These are phyloP conservation scores for Rhytidiadelphus loreus DNA, from an alignment of 225 moss, liverwort and hornwort species.

Conservation along the genomic window DNA sequence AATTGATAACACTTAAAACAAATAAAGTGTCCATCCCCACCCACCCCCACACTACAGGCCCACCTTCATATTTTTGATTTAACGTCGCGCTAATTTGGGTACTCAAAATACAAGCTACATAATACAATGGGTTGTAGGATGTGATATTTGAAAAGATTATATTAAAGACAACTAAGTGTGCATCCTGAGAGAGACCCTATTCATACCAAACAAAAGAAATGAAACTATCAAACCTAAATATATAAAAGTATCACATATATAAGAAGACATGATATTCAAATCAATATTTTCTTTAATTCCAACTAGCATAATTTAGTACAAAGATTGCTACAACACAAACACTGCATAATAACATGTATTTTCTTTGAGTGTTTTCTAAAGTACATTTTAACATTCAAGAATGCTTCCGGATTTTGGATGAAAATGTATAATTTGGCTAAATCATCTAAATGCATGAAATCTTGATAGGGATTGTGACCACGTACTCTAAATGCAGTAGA, in stretches of 20 bases:
- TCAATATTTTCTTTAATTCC: neutral
- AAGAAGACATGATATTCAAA: neutral
- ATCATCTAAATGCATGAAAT: neutral
- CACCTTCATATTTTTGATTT: too few relatives aligned
- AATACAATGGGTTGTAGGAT: neutral
- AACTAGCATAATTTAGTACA: neutral
- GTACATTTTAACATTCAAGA: neutral
- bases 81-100: too few relatives aligned
- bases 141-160: neutral
- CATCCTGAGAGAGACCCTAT: accelerated
- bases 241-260: neutral
- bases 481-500: neutral
- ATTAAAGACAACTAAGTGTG: neutral
- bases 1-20: too few relatives aligned
- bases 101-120: neutral
- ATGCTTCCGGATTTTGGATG: neutral
- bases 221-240: neutral
- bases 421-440: neutral
- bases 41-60: too few relatives aligned
- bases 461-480: accelerated
- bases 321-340: neutral
- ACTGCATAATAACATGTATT: neutral
- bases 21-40: too few relatives aligned
- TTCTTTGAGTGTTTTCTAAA: neutral
- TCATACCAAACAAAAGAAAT: neutral